Evolutionary conservation across 306 rosid species (phyloP), one percentile per base, ranked within the genome.

Genomic region (Urtica urens): DNA sequence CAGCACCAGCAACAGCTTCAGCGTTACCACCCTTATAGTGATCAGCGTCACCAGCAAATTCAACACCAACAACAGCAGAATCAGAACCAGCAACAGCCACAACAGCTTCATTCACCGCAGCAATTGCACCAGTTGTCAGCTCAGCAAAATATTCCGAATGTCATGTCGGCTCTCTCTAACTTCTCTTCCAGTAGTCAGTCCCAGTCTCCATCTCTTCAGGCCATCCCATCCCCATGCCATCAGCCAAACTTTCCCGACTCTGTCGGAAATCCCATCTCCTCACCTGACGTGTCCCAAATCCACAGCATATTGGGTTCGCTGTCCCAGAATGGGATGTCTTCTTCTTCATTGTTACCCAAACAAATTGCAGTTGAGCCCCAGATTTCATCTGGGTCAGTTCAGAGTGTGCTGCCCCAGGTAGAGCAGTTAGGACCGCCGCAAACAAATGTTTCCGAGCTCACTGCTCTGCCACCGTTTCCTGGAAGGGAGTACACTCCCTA

Each of bases 381-480:
- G 44, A 62, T 75, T 58, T 69, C 84, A 46, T 68, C 93, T 2
- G 87, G 78, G 15, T 69, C 69, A 42, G 28, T 78, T 68, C 81
- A 65, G 50, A 72, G 81, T 57, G 65, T 58, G 51, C 66, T 80
- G 38, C 79, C 83, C 54, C 95, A 73, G 66, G 79, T 68, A 51
- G 82, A 72, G 55, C 76, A 66, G 58, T 47, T 72, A 63, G 79
- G 77, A 17, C 28, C 75, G 42, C 59, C 75, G 16, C 78, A 49
- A 38, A 62, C 67, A 22, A 63, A 71, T 11, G 46, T 81, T 41
- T 73, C 82, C 29, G 51, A 78, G 41, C 74, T 68, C 69, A 21
- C 78, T 52, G 57, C 80, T 18, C 73, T 85, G 68, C 95, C 95
- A 20, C 95, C 95, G 2, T 81, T 85, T 64, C 95, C 95, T 30